Conservation (phyloP, 306 rosid genomes). For the Nissolia schottii region DNA sequence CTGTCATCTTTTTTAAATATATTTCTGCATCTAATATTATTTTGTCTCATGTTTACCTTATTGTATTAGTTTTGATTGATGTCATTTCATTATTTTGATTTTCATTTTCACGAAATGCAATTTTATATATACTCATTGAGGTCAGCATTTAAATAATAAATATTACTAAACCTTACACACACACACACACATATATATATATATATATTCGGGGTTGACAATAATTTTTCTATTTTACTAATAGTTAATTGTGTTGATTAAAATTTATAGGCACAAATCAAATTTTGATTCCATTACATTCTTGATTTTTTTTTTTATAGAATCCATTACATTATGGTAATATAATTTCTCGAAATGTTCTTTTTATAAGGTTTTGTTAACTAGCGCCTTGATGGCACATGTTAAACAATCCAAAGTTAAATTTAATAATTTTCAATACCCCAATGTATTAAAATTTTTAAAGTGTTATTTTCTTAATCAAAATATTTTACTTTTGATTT, state of each 20-base stretch:
- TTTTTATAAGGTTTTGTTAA: too few relatives aligned
- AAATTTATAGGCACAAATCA: background rate
- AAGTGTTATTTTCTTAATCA: too few relatives aligned
- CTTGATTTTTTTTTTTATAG: too few relatives aligned
- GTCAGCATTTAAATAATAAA: background rate
- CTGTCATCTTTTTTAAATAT: too few relatives aligned
- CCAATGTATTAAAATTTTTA: too few relatives aligned
- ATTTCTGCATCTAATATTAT: too few relatives aligned
- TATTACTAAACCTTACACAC: background rate
- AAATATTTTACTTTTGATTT: too few relatives aligned
- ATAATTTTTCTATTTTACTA: background rate
- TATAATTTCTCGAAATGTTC: background rate
- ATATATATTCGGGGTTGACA: constrained; percentile 1
- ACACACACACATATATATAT: background rate
- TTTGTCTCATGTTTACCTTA: background rate
- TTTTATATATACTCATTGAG: background rate
- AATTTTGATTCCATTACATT: background rate
- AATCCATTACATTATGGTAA: too few relatives aligned
- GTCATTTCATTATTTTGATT: background rate
- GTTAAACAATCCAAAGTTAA: too few relatives aligned
- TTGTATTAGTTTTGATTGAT: background rate
- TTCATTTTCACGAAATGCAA: background rate
- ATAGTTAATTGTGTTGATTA: background rate
- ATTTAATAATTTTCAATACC: too few relatives aligned
- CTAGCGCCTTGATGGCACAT: too few relatives aligned